Conservation (phyloP, 305 asterid genomes). For the Rubia tinctorum region DNA sequence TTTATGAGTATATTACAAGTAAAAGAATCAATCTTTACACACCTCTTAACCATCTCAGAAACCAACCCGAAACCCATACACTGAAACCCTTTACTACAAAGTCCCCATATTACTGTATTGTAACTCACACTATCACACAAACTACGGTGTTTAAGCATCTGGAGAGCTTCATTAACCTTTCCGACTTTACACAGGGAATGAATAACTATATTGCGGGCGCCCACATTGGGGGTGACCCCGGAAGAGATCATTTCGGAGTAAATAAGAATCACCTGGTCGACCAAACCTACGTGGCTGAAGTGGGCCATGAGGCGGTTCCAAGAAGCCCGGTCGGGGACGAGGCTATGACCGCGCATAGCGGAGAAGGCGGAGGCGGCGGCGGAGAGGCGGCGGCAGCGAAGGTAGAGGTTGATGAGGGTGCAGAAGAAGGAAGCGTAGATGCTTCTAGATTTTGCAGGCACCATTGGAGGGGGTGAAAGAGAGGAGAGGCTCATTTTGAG, state of each 20-base stretch:
- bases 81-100: conserved; percentile 53
- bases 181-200: conserved; percentile 71
- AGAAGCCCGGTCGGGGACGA: conserved; percentile 41
- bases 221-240: conserved; percentile 50
- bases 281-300: conserved; percentile 58
- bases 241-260: conserved; percentile 59
- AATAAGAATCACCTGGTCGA: conserved; percentile 58
- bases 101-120: conserved; percentile 89
- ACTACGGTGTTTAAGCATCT: conserved; percentile 45
- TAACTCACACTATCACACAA: conserved; percentile 60
- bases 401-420: conserved; percentile 80
- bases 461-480: conserved; percentile 19
- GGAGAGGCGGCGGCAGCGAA: conserved; percentile 70
- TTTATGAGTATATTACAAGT: conserved; percentile 75
- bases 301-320: conserved; percentile 71
- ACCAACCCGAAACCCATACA: conserved; percentile 65
- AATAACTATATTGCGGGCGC: conserved; percentile 60
- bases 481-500: conserved; percentile 23
- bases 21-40: conserved; percentile 44
- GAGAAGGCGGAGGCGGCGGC: conserved; percentile 56
- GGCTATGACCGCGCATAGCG: conserved; percentile 56
- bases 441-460: conserved; percentile 18
- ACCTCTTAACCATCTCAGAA: conserved; percentile 67
- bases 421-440: conserved; percentile 69
- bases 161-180: conserved; percentile 42